These are phyloP conservation scores for Pulveroboletus ravenelii DNA, from an alignment of 768 basidiomycete species.

Conservation along the genomic window DNA sequence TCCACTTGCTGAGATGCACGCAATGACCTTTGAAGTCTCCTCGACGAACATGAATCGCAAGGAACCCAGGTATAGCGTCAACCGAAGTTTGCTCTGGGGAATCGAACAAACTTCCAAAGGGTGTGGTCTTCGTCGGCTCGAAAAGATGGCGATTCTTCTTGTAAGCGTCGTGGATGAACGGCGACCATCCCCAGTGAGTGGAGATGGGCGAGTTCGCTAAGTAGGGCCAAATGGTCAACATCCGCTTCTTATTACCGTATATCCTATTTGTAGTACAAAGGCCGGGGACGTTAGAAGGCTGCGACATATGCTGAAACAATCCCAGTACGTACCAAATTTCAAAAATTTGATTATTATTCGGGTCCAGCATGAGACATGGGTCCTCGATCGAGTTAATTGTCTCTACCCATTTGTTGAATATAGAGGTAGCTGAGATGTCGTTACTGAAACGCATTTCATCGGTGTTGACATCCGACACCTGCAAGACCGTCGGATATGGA, in stretches of 20 bases:
- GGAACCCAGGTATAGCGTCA: conserved; percentile 34
- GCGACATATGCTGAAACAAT: background rate
- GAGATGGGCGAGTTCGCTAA: conserved; percentile 32
- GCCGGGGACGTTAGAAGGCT: background rate
- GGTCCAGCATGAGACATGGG: conserved; percentile 36
- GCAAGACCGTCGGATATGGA: conserved; percentile 32
- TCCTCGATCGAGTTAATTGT: conserved; percentile 33
- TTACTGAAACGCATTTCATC: conserved; percentile 26
- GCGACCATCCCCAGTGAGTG: conserved; percentile 37
- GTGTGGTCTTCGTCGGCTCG: background rate
- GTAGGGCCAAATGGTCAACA: conserved; percentile 34
- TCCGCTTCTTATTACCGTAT: conserved; percentile 28
- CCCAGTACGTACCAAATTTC: conserved; percentile 31
- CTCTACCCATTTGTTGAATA: conserved; percentile 38
- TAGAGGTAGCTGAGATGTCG: conserved; percentile 21
- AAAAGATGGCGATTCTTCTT: conserved; percentile 29
- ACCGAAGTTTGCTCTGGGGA: conserved; percentile 1
- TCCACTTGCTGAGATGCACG: conserved; percentile 32
- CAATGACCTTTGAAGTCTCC: conserved; percentile 50
- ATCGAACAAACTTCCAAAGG: background rate
- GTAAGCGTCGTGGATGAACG: conserved; percentile 31
- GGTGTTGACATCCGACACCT: conserved; percentile 26
- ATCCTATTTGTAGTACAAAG: conserved; percentile 22
- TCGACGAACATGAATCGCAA: conserved; percentile 49
- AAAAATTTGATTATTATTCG: conserved; percentile 27